These are phyloP conservation scores for Yamadazyma sp. DNA, from an alignment of 1,139 yeast species.

Conservation along the genomic window DNA sequence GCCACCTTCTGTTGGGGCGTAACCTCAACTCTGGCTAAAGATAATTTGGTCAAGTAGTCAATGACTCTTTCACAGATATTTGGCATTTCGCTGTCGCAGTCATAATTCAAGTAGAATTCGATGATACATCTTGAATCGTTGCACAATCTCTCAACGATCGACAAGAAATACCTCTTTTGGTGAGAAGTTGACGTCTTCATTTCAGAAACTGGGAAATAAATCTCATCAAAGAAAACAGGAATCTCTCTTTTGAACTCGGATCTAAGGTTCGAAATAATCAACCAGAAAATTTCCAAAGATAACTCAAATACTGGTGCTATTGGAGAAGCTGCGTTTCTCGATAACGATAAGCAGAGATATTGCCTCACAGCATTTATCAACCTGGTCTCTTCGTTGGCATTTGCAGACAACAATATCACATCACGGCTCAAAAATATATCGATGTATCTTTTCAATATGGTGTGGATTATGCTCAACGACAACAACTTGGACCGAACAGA, in stretches of 20 bases:
- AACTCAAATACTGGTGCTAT: constrained; percentile 91
- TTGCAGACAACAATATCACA: constrained; percentile 58
- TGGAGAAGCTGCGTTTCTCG: constrained; percentile 91
- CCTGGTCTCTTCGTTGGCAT: constrained; percentile 43
- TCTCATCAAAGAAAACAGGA: constrained; percentile 90
- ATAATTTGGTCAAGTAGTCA: constrained; percentile 72
- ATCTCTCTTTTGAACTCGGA: constrained; percentile 88
- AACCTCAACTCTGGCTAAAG: constrained; percentile 71
- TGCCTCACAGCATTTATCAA: constrained; percentile 82
- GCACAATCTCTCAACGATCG: constrained; percentile 76
- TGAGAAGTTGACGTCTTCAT: constrained; percentile 89
- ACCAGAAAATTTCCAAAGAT: constrained; percentile 91
- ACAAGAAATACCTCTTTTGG: constrained; percentile 83
- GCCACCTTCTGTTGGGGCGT: constrained; percentile 67
- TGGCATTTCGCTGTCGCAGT: constrained; percentile 83
- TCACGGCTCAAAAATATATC: constrained; percentile 72
- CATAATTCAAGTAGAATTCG: constrained; percentile 92
- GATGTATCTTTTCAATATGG: constrained; percentile 81
- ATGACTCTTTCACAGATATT: constrained; percentile 82
- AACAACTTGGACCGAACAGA: constrained; percentile 87
- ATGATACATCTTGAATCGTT: constrained; percentile 88
- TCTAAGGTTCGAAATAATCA: constrained; percentile 77
- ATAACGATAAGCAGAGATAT: constrained; percentile 76
- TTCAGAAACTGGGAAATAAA: constrained; percentile 91
- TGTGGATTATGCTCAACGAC: constrained; percentile 84